Base-by-base conservation (phyloP, 371 early-diverging fungal genomes). In the Funneliformis caledonium region DNA sequence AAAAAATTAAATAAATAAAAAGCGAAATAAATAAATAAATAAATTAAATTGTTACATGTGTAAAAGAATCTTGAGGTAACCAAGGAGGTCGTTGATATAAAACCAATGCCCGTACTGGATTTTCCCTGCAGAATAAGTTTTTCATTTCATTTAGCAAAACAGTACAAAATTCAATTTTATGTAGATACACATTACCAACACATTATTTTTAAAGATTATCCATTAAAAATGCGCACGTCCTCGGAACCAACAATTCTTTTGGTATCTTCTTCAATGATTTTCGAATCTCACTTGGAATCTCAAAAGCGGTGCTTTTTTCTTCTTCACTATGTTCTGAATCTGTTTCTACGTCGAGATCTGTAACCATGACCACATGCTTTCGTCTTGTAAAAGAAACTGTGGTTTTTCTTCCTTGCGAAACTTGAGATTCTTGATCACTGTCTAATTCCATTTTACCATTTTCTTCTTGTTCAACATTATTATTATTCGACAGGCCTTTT, bases 311-410 rank as follows among this genome's bases (percentile, higher is more conserved):
- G 11, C 0, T 9, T 10, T 74, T 56, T 56, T 56, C 37, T 2
- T 22, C 61, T 42, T 59, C 76, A 61, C 61, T 61, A 2, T 76
- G 12, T 5, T 76, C 76, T 10, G 62, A 76, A 43, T 76, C 76
- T 3, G 75, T 48, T 37, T 76, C 76, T 16, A n/a, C 47, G 26
- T 76, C 76, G 14, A 76, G 64, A 62, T 76, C 43, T 2, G 59
- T 76, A 47, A 76, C 76, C 62, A 76, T 61, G 16, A 76, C 59
- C 14, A 76, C 76, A 76, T 76, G 76, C 14, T 76, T 76, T 76
- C 31, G 42, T 43, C 64, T 45, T 61, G 76, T 19, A 2, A 56
- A 26, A 26, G 56, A 52, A 43, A 11, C 1, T 10, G 43, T 47
- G 0, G 10, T 37, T 37, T 37, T 37, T 37, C 2, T 37, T 37